These are phyloP conservation scores for Ceratocystis alfenasii DNA, from an alignment of 2,329 filamentous ascomycete genomes.

Conservation along the genomic window DNA sequence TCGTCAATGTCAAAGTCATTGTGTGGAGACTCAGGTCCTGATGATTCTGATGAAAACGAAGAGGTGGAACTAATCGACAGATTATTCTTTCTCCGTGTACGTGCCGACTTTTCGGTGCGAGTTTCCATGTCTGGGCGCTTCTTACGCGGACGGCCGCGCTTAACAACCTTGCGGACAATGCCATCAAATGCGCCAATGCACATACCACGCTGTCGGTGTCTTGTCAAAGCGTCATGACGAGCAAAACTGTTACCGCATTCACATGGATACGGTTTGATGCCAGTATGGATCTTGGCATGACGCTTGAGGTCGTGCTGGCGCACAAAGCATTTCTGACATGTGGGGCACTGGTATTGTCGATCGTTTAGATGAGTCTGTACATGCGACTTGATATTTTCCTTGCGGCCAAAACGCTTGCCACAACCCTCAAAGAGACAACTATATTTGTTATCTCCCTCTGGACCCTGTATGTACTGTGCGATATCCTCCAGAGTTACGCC, in stretches of 20 bases:
- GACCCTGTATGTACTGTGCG: conserved; percentile 58
- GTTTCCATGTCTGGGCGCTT: conserved; percentile 45
- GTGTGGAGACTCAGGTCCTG: conserved; percentile 41
- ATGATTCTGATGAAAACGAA: conserved; percentile 41
- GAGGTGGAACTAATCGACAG: conserved; percentile 38
- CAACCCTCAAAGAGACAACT: conserved; percentile 66
- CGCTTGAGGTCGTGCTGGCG: conserved; percentile 94
- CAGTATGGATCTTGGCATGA: conserved; percentile 93
- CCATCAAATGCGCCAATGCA: conserved; percentile 91
- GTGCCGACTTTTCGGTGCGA: conserved; percentile 44
- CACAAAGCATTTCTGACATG: conserved; percentile 91
- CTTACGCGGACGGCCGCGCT: conserved; percentile 54
- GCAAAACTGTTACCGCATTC: conserved; percentile 91
- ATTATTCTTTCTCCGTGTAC: conserved; percentile 41
- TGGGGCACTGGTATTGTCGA: conserved; percentile 84
- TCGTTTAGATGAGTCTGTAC: conserved; percentile 97
- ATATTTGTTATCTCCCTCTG: conserved; percentile 68
- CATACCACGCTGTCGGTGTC: conserved; percentile 91
- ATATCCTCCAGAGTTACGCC: conserved; percentile 83
- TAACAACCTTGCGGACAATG: conserved; percentile 46
- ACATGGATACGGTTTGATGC: conserved; percentile 89
- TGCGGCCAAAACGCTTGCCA: conserved; percentile 82
- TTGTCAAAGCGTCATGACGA: conserved; percentile 84
- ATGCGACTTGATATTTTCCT: conserved; percentile 97
- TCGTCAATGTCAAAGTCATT: conserved; percentile 38